A percentile compares a stretch with the other conserved stretches of the same genome.
Conservation (phyloP, 1,284 basidiomycete genomes). For the Neonothopanus nambi region DNA sequence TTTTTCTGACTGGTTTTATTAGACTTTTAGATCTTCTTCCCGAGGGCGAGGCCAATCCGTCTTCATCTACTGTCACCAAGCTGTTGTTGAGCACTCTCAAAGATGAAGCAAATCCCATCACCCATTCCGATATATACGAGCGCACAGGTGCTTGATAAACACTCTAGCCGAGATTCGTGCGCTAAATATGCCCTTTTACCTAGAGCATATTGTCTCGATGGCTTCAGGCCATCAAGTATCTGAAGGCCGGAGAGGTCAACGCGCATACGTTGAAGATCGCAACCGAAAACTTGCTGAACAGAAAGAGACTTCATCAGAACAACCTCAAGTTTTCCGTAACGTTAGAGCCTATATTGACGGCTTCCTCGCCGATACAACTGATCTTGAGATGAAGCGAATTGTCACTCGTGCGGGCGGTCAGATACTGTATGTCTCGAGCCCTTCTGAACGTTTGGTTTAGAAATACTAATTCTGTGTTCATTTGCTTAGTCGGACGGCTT, state of each 20-base stretch:
- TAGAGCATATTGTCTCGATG: constrained; percentile 60
- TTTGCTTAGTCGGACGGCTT: constrained; percentile 46
- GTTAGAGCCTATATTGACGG: constrained; percentile 65
- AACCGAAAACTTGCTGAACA: constrained; percentile 54
- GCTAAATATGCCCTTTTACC: constrained; percentile 8
- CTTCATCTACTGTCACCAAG: constrained; percentile 49
- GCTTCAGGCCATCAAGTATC: constrained; percentile 69
- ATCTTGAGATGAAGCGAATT: constrained; percentile 70
- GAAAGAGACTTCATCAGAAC: constrained; percentile 23
- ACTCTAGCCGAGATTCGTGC: constrained; percentile 1
- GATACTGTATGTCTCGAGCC: constrained; percentile 41
- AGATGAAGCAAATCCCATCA: constrained; percentile 68
- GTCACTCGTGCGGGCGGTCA: constrained; percentile 59
- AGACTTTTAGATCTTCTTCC: constrained; percentile 27
- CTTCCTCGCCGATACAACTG: constrained; percentile 66
- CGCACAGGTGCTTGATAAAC: constrained; percentile 49
- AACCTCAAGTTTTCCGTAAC: constrained; percentile 40
- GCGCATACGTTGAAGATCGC: constrained; percentile 45
- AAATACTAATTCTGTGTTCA: constrained; percentile 7
- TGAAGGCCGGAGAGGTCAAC: constrained; percentile 46
- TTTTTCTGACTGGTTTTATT: background rate
- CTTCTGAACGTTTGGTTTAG: background rate
- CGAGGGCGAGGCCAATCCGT: constrained; percentile 36
- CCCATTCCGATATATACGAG: constrained; percentile 62
- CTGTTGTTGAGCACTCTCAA: constrained; percentile 57